Conservation (phyloP, 1,139 yeast species). For the Suhomyces anneliseae region DNA sequence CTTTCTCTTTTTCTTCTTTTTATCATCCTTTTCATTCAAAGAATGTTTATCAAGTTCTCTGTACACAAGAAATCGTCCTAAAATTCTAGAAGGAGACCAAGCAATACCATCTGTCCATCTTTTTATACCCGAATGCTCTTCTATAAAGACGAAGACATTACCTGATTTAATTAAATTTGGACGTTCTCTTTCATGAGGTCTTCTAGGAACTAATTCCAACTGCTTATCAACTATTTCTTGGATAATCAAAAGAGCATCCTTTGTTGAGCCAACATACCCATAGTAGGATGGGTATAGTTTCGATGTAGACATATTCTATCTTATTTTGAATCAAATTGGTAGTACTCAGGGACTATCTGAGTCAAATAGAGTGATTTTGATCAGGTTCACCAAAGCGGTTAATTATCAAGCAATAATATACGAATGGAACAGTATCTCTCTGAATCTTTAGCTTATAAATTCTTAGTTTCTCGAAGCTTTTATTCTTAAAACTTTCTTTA, state of each 20-base stretch:
- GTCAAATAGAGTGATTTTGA: not conserved
- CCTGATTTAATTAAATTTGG: conserved; percentile 68
- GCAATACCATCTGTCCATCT: conserved; percentile 94
- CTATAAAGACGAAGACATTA: conserved; percentile 80
- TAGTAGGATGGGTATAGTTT: conserved; percentile 58
- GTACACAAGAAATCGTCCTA: conserved; percentile 81
- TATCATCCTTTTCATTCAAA: conserved; percentile 33
- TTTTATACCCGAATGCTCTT: conserved; percentile 78
- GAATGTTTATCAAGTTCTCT: conserved; percentile 68
- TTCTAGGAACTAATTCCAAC: conserved; percentile 64
- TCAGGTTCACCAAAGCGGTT: not conserved
- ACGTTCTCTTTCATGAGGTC: conserved; percentile 84
- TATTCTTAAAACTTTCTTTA: too few relatives aligned
- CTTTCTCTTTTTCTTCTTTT: conserved; percentile 33
- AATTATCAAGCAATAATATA: too few relatives aligned
- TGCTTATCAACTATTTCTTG: conserved; percentile 71
- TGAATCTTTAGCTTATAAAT: too few relatives aligned
- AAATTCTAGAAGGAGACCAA: conserved; percentile 88
- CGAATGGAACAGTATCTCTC: too few relatives aligned
- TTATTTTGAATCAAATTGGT: not conserved
- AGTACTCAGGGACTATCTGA: not conserved
- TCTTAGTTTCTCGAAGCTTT: too few relatives aligned
- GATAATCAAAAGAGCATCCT: conserved; percentile 79
- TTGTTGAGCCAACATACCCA: conserved; percentile 80
- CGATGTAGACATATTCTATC: conserved; percentile 22